A percentile compares a stretch with the other conserved stretches of the same genome.
Conservation (phyloP, 1,284 basidiomycete genomes). For the Malassezia arunalokei region DNA sequence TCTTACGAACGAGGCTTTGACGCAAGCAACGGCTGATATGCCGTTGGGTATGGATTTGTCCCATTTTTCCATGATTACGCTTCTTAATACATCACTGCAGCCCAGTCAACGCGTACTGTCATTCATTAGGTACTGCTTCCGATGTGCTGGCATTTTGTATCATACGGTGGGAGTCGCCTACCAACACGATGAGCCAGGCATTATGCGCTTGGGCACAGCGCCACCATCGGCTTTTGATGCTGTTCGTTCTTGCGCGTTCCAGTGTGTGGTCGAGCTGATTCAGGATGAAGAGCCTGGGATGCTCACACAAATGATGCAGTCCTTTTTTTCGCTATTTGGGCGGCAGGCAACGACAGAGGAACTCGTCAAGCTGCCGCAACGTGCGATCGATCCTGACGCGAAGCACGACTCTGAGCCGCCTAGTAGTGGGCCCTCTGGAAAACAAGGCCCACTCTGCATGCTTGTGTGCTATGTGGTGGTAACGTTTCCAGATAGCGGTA, state of each 20-base stretch:
- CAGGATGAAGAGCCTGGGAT: constrained; percentile 4
- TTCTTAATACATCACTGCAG: constrained; percentile 34
- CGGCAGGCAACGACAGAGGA: not conserved
- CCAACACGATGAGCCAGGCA: not conserved
- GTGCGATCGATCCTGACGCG: not conserved
- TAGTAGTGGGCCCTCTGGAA: constrained; percentile 14
- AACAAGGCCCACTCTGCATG: constrained; percentile 6
- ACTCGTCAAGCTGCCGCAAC: constrained; percentile 5
- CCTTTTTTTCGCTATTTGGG: constrained; percentile 7
- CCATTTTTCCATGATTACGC: constrained; percentile 11
- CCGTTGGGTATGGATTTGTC: not conserved
- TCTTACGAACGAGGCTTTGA: not conserved
- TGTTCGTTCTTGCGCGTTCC: not conserved
- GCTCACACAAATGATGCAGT: not conserved
- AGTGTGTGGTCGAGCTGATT: constrained; percentile 14
- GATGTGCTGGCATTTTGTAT: constrained; percentile 52
- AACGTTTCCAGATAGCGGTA: not conserved
- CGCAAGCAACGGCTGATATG: not conserved
- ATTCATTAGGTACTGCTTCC: constrained; percentile 49
- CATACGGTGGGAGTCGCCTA: constrained; percentile 32
- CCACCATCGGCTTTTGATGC: not conserved
- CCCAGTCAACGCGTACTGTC: constrained; percentile 29
- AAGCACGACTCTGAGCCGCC: constrained; percentile 8
- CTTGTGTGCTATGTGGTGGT: constrained; percentile 8
- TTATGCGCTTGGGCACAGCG: not conserved